A percentile compares a stretch with the other conserved stretches of the same genome.
phyloP scores from a whole-genome alignment of 2,329 filamentous ascomycete species.

The Metarhizium sp. region DNA sequence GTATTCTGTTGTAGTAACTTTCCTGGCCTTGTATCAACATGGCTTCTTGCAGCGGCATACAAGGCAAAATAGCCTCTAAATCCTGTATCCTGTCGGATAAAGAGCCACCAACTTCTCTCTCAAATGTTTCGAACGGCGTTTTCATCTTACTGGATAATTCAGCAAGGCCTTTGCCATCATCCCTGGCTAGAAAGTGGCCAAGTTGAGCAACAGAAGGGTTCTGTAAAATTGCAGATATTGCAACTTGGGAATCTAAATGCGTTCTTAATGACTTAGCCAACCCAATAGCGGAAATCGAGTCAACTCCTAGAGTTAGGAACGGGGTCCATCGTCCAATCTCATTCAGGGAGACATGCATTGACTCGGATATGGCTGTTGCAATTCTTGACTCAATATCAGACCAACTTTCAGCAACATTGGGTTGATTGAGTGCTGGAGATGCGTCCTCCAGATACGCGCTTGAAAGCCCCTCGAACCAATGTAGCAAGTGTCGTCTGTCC shows the following conservation, averaged over 20 bases:
- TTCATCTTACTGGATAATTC: background rate
- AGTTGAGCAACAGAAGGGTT: slow-evolving; percentile 58
- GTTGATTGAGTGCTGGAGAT: slow-evolving; percentile 15
- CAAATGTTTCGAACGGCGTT: slow-evolving; percentile 16
- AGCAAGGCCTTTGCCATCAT: background rate
- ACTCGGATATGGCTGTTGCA: slow-evolving; percentile 41
- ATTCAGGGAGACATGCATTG: slow-evolving; percentile 33
- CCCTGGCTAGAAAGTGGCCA: slow-evolving; percentile 21
- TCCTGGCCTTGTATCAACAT: slow-evolving; percentile 55
- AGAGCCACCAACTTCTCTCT: background rate
- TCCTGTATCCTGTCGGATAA: slow-evolving; percentile 14
- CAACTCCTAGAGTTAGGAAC: slow-evolving; percentile 69
- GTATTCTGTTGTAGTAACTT: slow-evolving; percentile 65
- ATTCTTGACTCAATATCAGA: slow-evolving; percentile 47
- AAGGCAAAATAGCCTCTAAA: slow-evolving; percentile 58
- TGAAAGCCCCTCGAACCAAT: slow-evolving; percentile 36
- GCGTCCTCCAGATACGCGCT: slow-evolving; percentile 32
- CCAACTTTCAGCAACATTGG: slow-evolving; percentile 32
- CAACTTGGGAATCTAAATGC: slow-evolving; percentile 35
- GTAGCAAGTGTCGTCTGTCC: slow-evolving; percentile 46
- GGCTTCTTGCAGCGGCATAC: slow-evolving; percentile 78
- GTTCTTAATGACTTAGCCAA: slow-evolving; percentile 50
- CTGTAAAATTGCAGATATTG: slow-evolving; percentile 62
- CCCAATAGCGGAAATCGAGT: slow-evolving; percentile 73
- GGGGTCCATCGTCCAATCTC: slow-evolving; percentile 57